Percentiles rank a stretch among this genome's conserved stretches.
phyloP scores from a whole-genome alignment of 257 asterid species.

The Nicotiana obtusifolia region DNA sequence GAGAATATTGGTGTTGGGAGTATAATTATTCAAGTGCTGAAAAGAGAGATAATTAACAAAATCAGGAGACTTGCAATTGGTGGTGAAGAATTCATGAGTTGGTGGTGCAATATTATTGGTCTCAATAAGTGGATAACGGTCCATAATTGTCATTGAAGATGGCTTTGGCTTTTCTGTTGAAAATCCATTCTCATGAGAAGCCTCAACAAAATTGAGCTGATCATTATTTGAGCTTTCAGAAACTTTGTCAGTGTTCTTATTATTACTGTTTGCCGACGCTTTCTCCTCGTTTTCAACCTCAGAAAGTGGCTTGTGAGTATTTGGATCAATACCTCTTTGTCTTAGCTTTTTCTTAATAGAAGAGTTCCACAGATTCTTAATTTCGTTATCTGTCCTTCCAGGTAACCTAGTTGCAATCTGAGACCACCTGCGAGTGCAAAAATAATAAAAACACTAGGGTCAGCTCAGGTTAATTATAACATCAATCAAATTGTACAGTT shows the following conservation, averaged over 20 bases:
- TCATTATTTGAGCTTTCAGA: slow-evolving; percentile 45
- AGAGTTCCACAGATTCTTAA: slow-evolving; percentile 89
- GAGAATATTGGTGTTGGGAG: slow-evolving; percentile 29
- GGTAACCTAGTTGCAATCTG: slow-evolving; percentile 87
- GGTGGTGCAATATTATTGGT: slow-evolving; percentile 7
- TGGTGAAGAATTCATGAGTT: slow-evolving; percentile 52
- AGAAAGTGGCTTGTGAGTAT: slow-evolving; percentile 70
- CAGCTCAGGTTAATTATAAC: neutral
- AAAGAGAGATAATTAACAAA: slow-evolving; percentile 42
- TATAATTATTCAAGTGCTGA: slow-evolving; percentile 28
- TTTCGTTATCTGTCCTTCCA: slow-evolving; percentile 89
- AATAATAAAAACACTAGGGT: neutral
- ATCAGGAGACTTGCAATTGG: slow-evolving; percentile 25
- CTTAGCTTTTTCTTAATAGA: slow-evolving; percentile 87
- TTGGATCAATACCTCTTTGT: slow-evolving; percentile 80
- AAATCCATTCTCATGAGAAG: slow-evolving; percentile 14
- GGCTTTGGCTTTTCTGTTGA: slow-evolving; percentile 20
- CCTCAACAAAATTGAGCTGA: slow-evolving; percentile 34
- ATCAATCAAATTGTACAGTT: neutral
- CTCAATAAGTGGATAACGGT: slow-evolving; percentile 20
- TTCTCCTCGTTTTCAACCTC: slow-evolving; percentile 41
- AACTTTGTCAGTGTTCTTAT: slow-evolving; percentile 35
- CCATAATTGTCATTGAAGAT: slow-evolving; percentile 17
- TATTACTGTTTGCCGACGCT: slow-evolving; percentile 11
- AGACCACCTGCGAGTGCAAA: slow-evolving; percentile 56